phyloP scores from a whole-genome alignment of 2,329 filamentous ascomycete species.

The Colletotrichum kahawae region DNA sequence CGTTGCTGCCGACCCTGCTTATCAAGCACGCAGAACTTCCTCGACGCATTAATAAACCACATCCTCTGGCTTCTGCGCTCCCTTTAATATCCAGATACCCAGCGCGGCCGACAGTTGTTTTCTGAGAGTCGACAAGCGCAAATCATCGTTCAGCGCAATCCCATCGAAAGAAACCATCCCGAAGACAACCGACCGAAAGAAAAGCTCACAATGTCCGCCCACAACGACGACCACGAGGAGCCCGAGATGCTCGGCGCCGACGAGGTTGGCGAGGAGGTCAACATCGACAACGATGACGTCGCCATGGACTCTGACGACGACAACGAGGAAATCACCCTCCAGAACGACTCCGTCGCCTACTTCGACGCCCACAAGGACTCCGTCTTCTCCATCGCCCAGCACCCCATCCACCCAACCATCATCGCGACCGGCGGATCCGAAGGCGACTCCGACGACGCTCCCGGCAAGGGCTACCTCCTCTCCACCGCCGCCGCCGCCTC shows the following conservation, averaged over 20 bases:
- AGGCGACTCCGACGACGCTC: slow-evolving; percentile 61
- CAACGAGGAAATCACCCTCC: slow-evolving; percentile 74
- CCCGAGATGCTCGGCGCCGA: slow-evolving; percentile 77
- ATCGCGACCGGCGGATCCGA: slow-evolving; percentile 85
- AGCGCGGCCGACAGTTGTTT: not conserved
- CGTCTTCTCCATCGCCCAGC: slow-evolving; percentile 93
- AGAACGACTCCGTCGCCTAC: slow-evolving; percentile 93
- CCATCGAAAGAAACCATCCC: not conserved
- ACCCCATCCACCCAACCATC: slow-evolving; percentile 78
- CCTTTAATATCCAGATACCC: slow-evolving; percentile 4
- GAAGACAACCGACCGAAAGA: not conserved
- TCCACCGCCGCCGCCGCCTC: slow-evolving; percentile 70
- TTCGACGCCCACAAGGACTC: slow-evolving; percentile 91
- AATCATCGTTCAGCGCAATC: not conserved
- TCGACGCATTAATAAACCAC: slow-evolving; percentile 15
- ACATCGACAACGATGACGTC: slow-evolving; percentile 65
- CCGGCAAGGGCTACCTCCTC: slow-evolving; percentile 85
- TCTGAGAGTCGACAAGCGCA: not conserved
- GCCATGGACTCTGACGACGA: slow-evolving; percentile 81
- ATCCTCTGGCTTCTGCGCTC: not conserved
- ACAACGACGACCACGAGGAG: slow-evolving; percentile 32
- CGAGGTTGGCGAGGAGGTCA: slow-evolving; percentile 79
- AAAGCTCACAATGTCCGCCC: slow-evolving; percentile 7
- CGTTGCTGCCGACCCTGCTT: slow-evolving; percentile 4
- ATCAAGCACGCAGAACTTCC: slow-evolving; percentile 18